Conservation (phyloP, 129 eudicot genomes). For the Chrysanthemum seticuspe region DNA sequence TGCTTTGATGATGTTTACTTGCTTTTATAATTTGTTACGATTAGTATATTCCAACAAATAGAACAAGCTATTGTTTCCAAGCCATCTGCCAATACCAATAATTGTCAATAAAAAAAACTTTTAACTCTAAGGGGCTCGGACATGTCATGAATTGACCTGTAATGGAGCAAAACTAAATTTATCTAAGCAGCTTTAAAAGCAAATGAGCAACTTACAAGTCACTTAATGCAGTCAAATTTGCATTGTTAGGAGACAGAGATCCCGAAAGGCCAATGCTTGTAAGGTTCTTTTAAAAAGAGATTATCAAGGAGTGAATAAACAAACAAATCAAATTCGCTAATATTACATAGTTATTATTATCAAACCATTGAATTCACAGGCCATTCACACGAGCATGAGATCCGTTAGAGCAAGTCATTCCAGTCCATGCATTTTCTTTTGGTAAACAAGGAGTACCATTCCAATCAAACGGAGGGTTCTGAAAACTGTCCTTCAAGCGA, state of each 20-base stretch:
- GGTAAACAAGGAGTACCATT: constrained; percentile 96
- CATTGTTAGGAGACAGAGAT: constrained; percentile 59
- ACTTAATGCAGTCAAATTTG: constrained; percentile 61
- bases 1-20: too few relatives aligned
- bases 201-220: constrained; percentile 48
- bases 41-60: too few relatives aligned
- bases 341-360: constrained; percentile 1
- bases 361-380: constrained; percentile 52
- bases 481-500: constrained; percentile 55
- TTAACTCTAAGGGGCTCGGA: neutral
- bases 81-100: constrained; percentile 54
- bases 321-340: constrained; percentile 1
- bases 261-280: constrained; percentile 68
- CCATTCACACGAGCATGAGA: constrained; percentile 56
- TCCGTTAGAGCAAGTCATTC: constrained; percentile 73
- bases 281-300: constrained; percentile 52
- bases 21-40: too few relatives aligned
- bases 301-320: constrained; percentile 6
- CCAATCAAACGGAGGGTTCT: constrained; percentile 87
- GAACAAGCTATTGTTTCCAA: constrained; percentile 62
- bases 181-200: constrained; percentile 2
- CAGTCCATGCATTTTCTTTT: constrained; percentile 74
- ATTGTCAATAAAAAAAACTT: constrained; percentile 13
- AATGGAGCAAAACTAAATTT: neutral
- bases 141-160: neutral